Evolutionary conservation across 2,329 filamentous ascomycete genomes (phyloP), one percentile per base, ranked within the genome.

Genomic region (Colletotrichum sp.): DNA sequence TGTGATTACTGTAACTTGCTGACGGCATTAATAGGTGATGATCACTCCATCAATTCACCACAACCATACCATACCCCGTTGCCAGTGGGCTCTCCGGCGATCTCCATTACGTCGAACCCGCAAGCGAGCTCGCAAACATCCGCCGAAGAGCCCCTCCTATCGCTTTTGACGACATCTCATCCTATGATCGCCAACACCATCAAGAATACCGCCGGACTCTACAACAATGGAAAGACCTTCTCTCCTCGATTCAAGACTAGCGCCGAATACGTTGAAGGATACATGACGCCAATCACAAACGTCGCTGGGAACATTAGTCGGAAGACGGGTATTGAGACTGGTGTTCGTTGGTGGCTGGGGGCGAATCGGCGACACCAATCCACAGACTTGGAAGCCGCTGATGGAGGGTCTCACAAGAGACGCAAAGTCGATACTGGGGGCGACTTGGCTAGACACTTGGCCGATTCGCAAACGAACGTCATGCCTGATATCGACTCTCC

Each of bases 241-340:
- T 98, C 95, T 2, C 96, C 96, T 0, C 91, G 94, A 3, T 95
- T 98, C 82, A 96, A 95, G 83, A 94, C 94, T n/a, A 92, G 96
- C 76, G 96, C 95, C 65, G 95, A 98, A 83, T 95, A 98, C 80
- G 93, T 98, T 24, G 96, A 99, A 84, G 93, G 95, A 63, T 96
- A 95, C 79, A 92, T 98, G 67, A 95, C 94, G 2, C 96, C 95
- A 2, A 92, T 98, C 68, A 95, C 95, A 68, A 97, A 95, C 81
- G 97, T 95, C 0, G 94, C 98, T 34, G 94, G 95, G 16, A 94
- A 92, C 1, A 94, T 98, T 8, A 94, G 95, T 34, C 92, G 95
- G 34, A 93, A 93, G 36, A 98, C 96, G 1, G 96, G 96, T 75
- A 94, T 98, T 3, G 96, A 99, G 82, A 93, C 93, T 71, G 94